Evolutionary conservation across 257 asterid species (phyloP), one percentile per base, ranked within the genome.

Genomic region (Scutellaria minor): DNA sequence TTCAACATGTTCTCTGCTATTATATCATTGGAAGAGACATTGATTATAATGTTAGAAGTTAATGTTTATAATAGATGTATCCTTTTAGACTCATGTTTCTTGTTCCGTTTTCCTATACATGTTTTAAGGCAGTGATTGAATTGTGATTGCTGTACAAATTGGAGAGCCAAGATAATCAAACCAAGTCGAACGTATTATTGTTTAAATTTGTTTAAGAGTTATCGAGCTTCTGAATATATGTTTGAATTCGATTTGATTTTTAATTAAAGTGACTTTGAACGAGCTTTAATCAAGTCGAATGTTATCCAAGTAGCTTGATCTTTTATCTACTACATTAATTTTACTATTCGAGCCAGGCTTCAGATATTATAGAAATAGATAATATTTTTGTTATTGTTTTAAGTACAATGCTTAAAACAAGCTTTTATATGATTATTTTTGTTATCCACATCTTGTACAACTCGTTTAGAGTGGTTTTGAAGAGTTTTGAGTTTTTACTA

Each of bases 41-140:
- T 48, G 11, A 47, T 58, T 73, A 31, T 65, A 9, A 54, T 74
- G 76, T 74, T 58, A 70, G 64, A 60, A 70, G 56, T 62, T 80
- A 18, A 70, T 75, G 80, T 72, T 64, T 71, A 81, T 81, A 77
- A 80, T 66, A 72, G 50, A 56, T 46, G 27, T 44, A 54, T 46
- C 76, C 53, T 61, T 68, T 39, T 22, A 9, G 14, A 51, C 65
- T 65, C 18, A 7, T 10, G 24, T 64, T 24, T 40, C 63, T 57
- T 55, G 15, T 41, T 39, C 73, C 24, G 31, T 60, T 48, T 61
- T 62, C 1, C 9, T 52, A 0, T 51, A 40, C 45, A n/a, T 40
- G 31, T 41, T 51, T 71, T 12, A 40, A 61, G 53, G 51, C 31
- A 63, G 15, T 18, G 20, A 24, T 61, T 61, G 24, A 27, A 59